phyloP scores from a whole-genome alignment of 176 grass and related monocot genomes.

The Miscanthus lutarioriparius region DNA sequence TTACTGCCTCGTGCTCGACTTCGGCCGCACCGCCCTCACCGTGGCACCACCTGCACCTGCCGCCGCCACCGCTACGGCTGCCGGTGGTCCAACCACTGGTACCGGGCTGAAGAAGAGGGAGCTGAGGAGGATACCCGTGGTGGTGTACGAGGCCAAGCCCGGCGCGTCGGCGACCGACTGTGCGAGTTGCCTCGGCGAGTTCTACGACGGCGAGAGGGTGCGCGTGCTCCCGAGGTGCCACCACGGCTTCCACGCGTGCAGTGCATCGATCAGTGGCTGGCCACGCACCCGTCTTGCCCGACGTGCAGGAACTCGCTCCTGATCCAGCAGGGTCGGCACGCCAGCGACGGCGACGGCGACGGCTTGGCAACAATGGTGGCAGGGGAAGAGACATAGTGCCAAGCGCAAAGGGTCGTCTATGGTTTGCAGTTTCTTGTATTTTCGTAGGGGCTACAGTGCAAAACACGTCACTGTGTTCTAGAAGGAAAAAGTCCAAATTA shows the following conservation, averaged over 20 bases:
- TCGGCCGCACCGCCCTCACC: background rate
- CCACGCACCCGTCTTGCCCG: slow-evolving; percentile 64
- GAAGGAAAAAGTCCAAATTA: background rate
- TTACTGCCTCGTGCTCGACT: slow-evolving; percentile 40
- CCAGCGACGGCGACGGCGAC: background rate
- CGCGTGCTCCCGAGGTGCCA: slow-evolving; percentile 68
- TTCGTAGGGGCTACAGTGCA: background rate
- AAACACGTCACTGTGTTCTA: background rate
- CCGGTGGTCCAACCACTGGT: too few species aligned
- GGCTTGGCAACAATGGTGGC: background rate
- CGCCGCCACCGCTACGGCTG: too few species aligned
- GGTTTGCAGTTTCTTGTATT: background rate
- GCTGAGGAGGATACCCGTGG: slow-evolving; percentile 62
- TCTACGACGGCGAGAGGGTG: slow-evolving; percentile 68
- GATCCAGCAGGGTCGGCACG: background rate
- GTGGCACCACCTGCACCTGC: background rate
- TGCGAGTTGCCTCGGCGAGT: slow-evolving; percentile 78
- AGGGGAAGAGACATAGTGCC: background rate
- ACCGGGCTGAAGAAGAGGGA: slow-evolving; percentile 31
- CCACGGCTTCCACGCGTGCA: slow-evolving; percentile 69
- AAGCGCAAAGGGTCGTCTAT: background rate
- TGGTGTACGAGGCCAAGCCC: slow-evolving; percentile 44
- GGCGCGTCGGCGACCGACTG: slow-evolving; percentile 35
- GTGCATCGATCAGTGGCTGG: slow-evolving; percentile 76
- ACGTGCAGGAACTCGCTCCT: slow-evolving; percentile 61